Conservation (phyloP, 2,329 filamentous ascomycete genomes). For the Hypomyces perniciosus region DNA sequence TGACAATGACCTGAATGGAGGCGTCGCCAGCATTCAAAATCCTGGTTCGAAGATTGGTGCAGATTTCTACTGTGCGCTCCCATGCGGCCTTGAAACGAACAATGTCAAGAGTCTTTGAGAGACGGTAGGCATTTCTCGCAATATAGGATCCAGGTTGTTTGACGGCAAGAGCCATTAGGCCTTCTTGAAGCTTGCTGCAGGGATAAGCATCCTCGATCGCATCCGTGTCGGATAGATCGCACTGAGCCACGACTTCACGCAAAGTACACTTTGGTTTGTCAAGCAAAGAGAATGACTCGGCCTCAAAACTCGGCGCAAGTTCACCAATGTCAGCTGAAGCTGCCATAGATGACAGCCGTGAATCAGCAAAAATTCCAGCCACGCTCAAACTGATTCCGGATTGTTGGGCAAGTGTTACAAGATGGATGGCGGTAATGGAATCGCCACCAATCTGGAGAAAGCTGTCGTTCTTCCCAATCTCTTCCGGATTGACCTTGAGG, state of each 20-base stretch:
- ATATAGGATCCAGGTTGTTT: slow-evolving; percentile 19
- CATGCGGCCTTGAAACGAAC: slow-evolving; percentile 13
- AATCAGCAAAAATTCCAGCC: not conserved
- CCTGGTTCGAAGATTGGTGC: slow-evolving; percentile 17
- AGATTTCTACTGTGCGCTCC: slow-evolving; percentile 13
- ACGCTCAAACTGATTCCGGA: not conserved
- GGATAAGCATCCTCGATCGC: slow-evolving; percentile 28
- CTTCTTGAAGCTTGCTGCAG: slow-evolving; percentile 33
- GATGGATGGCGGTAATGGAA: slow-evolving; percentile 26
- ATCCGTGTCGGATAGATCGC: not conserved
- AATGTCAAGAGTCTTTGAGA: slow-evolving; percentile 9
- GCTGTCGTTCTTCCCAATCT: slow-evolving; percentile 17
- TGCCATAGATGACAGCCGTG: slow-evolving; percentile 1
- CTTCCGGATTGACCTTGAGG: not conserved
- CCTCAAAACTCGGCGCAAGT: not conserved
- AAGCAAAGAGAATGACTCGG: slow-evolving; percentile 1
- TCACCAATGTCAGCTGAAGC: not conserved
- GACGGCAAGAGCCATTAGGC: slow-evolving; percentile 24
- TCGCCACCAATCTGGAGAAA: slow-evolving; percentile 39
- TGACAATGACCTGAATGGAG: slow-evolving; percentile 13
- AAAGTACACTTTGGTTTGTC: not conserved
- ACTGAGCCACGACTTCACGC: not conserved
- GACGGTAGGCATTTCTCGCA: slow-evolving; percentile 11
- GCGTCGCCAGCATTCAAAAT: slow-evolving; percentile 13
- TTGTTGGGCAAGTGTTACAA: slow-evolving; percentile 1